Evolutionary conservation across 768 basidiomycete genomes (phyloP), one percentile per base, ranked within the genome.

Genomic region (Phlegmacium glaucopus): DNA sequence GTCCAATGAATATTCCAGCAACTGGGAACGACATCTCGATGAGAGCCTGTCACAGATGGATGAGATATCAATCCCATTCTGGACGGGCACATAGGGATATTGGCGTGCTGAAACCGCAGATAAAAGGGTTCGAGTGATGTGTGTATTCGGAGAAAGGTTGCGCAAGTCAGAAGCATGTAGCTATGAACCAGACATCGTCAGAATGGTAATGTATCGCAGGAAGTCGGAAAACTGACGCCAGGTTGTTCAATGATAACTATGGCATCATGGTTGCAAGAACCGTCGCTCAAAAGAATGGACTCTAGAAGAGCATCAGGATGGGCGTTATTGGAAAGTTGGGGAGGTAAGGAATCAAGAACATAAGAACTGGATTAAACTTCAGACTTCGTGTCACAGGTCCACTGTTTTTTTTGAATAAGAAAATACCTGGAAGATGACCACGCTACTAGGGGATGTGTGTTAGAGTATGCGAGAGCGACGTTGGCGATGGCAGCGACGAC

Each of bases 91-190:
- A 55, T 89, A 82, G 2, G 87, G 81, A 28, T 82, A 74, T 62
- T 88, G 83, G 17, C 81, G 67, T 18, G 79, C 70, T 2, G 76
- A 82, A 0, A 79, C 69, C 3, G 86, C 69, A 1, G 68, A 67
- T 4, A 65, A 68, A 8, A 90, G 67, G 6, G 68, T 58, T 18
- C 64, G 68, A 5, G 76, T 67, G 15, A 90, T 66, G 50, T 68
- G 80, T 1, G 73, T 70, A 26, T 53, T 13, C 8, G 79, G 68
- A 6, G 77, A 63, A 16, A 90, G 78, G 9, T 67, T 63, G 26
- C 84, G 82, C 35, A 90, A 69, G 69, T 90, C 87, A n/a, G 86
- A 83, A 18, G 85, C 83, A 56, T 85, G 88, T 4, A 87, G 68
- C 88, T 90, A 56, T 9, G 44, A 56, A 51, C 27, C 51, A 46